Percentiles rank a stretch among this genome's conserved stretches.
These are phyloP conservation scores for Linnemannia exigua DNA, from an alignment of 192 early-diverging fungal genomes.

Conservation along the genomic window DNA sequence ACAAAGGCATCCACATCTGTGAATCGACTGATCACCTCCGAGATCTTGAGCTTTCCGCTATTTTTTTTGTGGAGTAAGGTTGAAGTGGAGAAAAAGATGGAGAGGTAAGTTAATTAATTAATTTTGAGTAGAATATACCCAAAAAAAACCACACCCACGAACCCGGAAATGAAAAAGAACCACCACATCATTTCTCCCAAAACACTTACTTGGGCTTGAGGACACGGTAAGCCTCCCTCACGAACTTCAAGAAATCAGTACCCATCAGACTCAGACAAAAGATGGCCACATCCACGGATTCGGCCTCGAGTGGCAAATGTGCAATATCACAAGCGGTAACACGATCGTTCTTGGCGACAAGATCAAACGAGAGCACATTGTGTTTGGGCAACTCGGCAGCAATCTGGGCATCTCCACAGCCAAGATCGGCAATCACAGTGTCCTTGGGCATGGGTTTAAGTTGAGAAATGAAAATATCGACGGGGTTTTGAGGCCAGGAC, in stretches of 20 bases:
- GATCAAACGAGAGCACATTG: conserved; percentile 90
- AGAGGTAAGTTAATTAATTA: background rate
- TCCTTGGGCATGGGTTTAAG: conserved; percentile 66
- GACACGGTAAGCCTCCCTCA: conserved; percentile 90
- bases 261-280: conserved; percentile 98
- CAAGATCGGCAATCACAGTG: conserved; percentile 89
- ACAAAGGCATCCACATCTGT: conserved; percentile 85
- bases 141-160: background rate
- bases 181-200: no score
- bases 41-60: conserved; percentile 92
- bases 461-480: conserved; percentile 85
- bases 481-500: conserved; percentile 94
- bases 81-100: background rate
- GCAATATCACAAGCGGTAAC: conserved; percentile 96
- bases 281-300: conserved; percentile 83
- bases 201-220: conserved; percentile 76
- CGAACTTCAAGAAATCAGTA: conserved; percentile 92
- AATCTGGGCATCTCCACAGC: conserved; percentile 96
- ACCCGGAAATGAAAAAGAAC: conserved; percentile 1
- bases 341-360: conserved; percentile 82
- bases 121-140: no score
- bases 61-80: conserved; percentile 8
- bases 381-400: conserved; percentile 73
- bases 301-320: conserved; percentile 79
- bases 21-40: conserved; percentile 95